Evolutionary conservation across 2,329 filamentous ascomycete species (phyloP).

Genomic region (Phialophora macrospora): DNA sequence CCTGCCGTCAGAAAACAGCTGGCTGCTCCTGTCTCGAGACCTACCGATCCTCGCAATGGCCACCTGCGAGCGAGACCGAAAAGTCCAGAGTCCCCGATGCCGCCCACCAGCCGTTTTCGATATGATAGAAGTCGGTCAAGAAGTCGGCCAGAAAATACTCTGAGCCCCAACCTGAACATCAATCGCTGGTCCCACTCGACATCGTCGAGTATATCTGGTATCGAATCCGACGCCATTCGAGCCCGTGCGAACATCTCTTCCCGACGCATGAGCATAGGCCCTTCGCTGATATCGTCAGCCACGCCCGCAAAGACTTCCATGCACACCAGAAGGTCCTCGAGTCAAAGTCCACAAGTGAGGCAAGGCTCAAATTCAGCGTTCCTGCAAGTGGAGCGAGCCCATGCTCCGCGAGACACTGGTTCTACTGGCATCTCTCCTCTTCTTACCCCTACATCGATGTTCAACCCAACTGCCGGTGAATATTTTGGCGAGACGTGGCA

Average conservation of each 20-base stretch:
- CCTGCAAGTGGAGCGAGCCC: conserved; percentile 20
- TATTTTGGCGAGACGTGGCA: conserved; percentile 37
- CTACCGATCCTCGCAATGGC: conserved; percentile 41
- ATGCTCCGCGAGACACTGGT: conserved; percentile 21
- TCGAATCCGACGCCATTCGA: conserved; percentile 36
- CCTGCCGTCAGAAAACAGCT: conserved; percentile 48
- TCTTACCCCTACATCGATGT: conserved; percentile 37
- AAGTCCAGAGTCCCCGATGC: conserved; percentile 36
- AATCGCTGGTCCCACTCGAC: conserved; percentile 66
- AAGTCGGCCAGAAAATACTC: conserved; percentile 30
- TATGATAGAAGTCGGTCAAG: conserved; percentile 30
- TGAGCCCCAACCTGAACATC: conserved; percentile 46
- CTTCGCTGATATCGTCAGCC: conserved; percentile 20
- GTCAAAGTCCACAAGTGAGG: conserved; percentile 31
- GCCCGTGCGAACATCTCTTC: conserved; percentile 32
- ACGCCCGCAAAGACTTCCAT: conserved; percentile 17
- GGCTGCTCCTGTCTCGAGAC: conserved; percentile 45
- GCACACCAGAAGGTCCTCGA: conserved; percentile 31
- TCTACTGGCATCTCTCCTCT: conserved; percentile 21
- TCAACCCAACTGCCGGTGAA: conserved; percentile 35
- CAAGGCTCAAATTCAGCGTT: conserved; percentile 16
- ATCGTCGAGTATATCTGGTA: conserved; percentile 51
- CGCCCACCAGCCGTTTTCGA: conserved; percentile 13
- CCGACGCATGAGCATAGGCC: conserved; percentile 32
- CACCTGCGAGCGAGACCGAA: conserved; percentile 32